These are phyloP conservation scores for Globisporangium solare DNA, from an alignment of 352 stramenopile species.

Conservation along the genomic window DNA sequence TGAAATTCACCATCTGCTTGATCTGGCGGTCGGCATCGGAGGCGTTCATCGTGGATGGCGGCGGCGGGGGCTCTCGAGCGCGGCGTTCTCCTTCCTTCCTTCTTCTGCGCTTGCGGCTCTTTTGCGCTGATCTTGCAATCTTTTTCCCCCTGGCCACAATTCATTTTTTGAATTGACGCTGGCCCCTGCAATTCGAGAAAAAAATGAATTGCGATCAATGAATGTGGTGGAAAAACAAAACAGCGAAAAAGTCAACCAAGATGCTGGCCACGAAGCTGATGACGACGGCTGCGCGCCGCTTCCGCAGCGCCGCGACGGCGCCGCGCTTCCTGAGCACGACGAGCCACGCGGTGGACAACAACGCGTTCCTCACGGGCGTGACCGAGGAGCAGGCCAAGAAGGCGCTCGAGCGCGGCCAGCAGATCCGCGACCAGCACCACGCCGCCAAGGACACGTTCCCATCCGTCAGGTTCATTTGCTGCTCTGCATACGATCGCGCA, in stretches of 20 bases:
- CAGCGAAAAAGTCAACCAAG: too few relatives aligned
- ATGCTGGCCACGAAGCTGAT: slow-evolving; percentile 6
- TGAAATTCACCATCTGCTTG: slow-evolving; percentile 98
- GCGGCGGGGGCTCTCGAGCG: neutral
- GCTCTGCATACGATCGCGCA: neutral
- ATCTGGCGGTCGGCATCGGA: slow-evolving; percentile 88
- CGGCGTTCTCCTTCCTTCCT: slow-evolving; percentile 3
- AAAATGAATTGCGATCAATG: neutral
- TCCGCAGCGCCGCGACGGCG: neutral
- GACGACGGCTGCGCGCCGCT: slow-evolving; percentile 7
- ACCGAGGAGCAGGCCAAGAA: slow-evolving; percentile 44
- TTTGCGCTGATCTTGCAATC: slow-evolving; percentile 12
- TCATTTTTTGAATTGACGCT: slow-evolving; percentile 13
- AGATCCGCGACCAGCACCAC: slow-evolving; percentile 61
- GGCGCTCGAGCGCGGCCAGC: slow-evolving; percentile 39
- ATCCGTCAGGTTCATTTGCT: slow-evolving; percentile 17
- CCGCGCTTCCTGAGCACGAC: slow-evolving; percentile 26
- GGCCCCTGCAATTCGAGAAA: slow-evolving; percentile 2
- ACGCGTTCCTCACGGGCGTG: slow-evolving; percentile 48
- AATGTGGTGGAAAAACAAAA: too few relatives aligned
- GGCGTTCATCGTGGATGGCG: slow-evolving; percentile 59
- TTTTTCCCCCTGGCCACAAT: slow-evolving; percentile 7
- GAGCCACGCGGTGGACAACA: slow-evolving; percentile 35
- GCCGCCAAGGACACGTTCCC: slow-evolving; percentile 38
- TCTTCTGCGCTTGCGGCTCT: slow-evolving; percentile 8